Evolutionary conservation across 169 alveolate species (phyloP), one percentile per base, ranked within the genome.

Genomic region (Perkinsus chesapeaki): DNA sequence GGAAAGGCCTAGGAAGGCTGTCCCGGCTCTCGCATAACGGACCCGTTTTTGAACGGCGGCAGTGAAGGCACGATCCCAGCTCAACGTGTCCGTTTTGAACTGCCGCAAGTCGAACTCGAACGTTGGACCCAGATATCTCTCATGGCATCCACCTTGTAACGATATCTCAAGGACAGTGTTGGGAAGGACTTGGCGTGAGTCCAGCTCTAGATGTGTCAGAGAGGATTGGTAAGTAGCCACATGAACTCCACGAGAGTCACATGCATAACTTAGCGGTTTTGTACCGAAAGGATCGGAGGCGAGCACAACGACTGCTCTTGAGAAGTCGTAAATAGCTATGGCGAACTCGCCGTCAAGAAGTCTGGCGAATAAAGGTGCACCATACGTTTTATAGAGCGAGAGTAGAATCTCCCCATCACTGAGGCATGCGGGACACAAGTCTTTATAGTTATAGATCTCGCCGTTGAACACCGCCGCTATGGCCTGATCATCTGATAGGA

Each of bases 101-200:
- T 91, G 92, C 60, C 92, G 92, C 72, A 91, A 39, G 39, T 91
- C 92, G 72, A 91, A 91, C 92, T 91, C 92, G 72, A 19, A 91
- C 39, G 20, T 39, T 10, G 92, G 20, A 5, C 60, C 47, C 23
- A 39, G 37, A 0, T 36, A 31, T 36, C 39, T 16, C 73, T 72
- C 39, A 38, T 36, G 39, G 27, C 39, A 73, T 16, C 39, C 92
- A 73, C 36, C 39, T 39, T 91, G 23, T 16, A 93, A 91, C 73
- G 92, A 93, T 39, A 94, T 73, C 90, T 60, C 73, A 91, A 94
- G 5, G 38, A 94, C 91, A 48, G 92, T 39, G 39, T 94, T 94
- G 82, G 95, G 94, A 16, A 91, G 94, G 73, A 92, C 95, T 93
- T 39, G 93, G 39, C 91, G 43, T 34, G 93, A 92, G 27, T 43